Percentiles rank a stretch among this genome's conserved stretches.
These are phyloP conservation scores for Pseudogymnoascus sp. DNA, from an alignment of 2,329 filamentous ascomycete genomes.

Conservation along the genomic window DNA sequence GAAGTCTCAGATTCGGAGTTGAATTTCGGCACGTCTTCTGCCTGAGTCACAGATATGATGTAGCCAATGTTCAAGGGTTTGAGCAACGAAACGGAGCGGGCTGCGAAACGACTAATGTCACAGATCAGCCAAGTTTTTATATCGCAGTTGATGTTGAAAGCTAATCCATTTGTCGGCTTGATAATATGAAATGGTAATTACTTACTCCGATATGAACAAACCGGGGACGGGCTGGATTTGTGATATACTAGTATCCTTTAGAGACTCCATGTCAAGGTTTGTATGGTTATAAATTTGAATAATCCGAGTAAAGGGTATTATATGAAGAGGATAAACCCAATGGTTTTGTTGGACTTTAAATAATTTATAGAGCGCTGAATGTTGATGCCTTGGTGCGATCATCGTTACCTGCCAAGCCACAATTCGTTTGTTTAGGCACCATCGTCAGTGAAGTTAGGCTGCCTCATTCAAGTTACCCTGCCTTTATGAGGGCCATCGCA, in stretches of 20 bases:
- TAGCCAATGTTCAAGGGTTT: neutral
- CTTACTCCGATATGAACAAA: neutral
- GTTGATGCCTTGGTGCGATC: neutral
- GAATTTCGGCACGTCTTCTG: slow-evolving; percentile 10
- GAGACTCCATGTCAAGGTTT: neutral
- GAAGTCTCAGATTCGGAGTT: neutral
- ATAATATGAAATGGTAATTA: neutral
- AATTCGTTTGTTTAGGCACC: neutral
- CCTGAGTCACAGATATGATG: slow-evolving; percentile 10
- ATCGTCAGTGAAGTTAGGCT: neutral
- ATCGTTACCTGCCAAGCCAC: neutral
- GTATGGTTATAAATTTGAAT: neutral
- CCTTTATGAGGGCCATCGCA: neutral
- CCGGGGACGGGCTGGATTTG: neutral
- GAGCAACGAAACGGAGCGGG: slow-evolving; percentile 9
- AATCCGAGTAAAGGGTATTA: neutral
- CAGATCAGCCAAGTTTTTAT: neutral
- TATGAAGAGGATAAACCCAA: neutral
- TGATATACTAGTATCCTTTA: neutral
- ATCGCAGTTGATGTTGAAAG: neutral
- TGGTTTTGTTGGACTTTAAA: neutral
- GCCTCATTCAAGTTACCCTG: neutral
- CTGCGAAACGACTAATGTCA: slow-evolving; percentile 10
- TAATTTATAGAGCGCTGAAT: neutral
- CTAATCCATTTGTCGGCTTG: neutral